Base-by-base conservation (phyloP, 2,329 filamentous ascomycete genomes). In the Ceratocystis lukuohia region DNA sequence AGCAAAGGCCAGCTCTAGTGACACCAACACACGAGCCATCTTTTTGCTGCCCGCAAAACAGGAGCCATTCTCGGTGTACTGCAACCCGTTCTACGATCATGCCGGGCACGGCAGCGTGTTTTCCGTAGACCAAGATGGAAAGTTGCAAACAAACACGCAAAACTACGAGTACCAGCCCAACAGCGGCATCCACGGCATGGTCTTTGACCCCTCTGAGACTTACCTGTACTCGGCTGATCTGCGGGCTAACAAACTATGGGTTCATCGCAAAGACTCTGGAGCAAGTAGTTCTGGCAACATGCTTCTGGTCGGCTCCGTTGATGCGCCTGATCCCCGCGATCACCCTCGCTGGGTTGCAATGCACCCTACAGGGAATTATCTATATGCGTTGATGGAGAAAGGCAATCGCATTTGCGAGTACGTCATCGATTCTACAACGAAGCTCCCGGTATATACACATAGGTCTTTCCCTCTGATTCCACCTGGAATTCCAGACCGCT, bases 281-380 rank as follows among this genome's bases (percentile, higher is more conserved):
- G 68, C 70, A 20, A 69, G 70, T 5, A 74, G 80, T 65, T 79
- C 82, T 2, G 87, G 87, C 17, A 78, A 81, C 64, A 76, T 94
- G 67, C 81, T 84, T 62, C 82, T 91, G 22, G 82, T 93, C 66
- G 89, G 88, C 70, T 85, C 82, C 72, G 80, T 92, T 44, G 83
- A 88, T 69, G 89, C 89, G 33, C 89, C 89, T 0, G 80, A 81
- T 59, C 76, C 82, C 2, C 80, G 81, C 68, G 91, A 96, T 75
- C 91, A 94, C 74, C 91, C 91, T 17, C 84, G 91, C 72, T 96
- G 91, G 91, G 88, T 95, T 15, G 89, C 89, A 71, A 87, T 95
- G 74, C 88, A 93, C 74, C 87, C 87, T 2, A 83, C 83, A 0
- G 89, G 89, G 22, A 82, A 85, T 67, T 91, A 91, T 75, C 80